Percentiles rank a stretch among this genome's conserved stretches.
Evolutionary conservation across 768 basidiomycete genomes (phyloP).

Genomic region (Basidioascus undulatus): DNA sequence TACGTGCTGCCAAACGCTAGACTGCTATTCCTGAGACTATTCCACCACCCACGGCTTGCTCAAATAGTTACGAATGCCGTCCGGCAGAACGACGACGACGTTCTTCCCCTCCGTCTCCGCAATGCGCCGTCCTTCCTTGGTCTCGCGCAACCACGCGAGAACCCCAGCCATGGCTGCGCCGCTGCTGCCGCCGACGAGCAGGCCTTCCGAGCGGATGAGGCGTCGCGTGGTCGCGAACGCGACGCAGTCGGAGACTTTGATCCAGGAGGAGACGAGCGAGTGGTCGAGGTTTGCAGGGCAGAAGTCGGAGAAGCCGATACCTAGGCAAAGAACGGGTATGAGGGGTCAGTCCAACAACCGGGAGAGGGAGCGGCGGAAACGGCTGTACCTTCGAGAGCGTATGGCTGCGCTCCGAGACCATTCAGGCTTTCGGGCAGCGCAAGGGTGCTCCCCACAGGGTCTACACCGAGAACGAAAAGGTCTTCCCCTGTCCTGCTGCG

Average conservation of each 20-base stretch:
- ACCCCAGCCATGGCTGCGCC: slow-evolving; percentile 65
- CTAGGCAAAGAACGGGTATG: too few species aligned
- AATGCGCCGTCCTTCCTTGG: slow-evolving; percentile 38
- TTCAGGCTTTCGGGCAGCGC: slow-evolving; percentile 48
- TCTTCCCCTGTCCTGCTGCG: slow-evolving; percentile 48
- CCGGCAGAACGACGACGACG: slow-evolving; percentile 69
- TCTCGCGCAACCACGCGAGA: slow-evolving; percentile 43
- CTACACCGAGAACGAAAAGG: slow-evolving; percentile 59
- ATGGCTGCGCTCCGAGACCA: slow-evolving; percentile 21
- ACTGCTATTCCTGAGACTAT: too few species aligned
- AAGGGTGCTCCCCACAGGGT: slow-evolving; percentile 89
- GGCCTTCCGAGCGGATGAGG: slow-evolving; percentile 61
- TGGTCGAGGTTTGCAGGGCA: too few species aligned
- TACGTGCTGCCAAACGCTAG: too few species aligned
- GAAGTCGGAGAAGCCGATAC: too few species aligned
- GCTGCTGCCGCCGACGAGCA: slow-evolving; percentile 80
- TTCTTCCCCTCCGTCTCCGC: slow-evolving; percentile 51
- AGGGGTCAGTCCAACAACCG: too few species aligned
- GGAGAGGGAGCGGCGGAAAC: too few species aligned
- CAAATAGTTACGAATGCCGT: slow-evolving; percentile 21
- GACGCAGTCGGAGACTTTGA: slow-evolving; percentile 62
- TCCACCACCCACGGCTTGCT: slow-evolving; percentile 12
- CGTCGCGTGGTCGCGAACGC: slow-evolving; percentile 48
- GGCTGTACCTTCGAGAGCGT: slow-evolving; percentile 47
- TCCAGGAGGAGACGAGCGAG: slow-evolving; percentile 38